phyloP scores from a whole-genome alignment of 164 flowering plant species.

The Tetracentron sinense region DNA sequence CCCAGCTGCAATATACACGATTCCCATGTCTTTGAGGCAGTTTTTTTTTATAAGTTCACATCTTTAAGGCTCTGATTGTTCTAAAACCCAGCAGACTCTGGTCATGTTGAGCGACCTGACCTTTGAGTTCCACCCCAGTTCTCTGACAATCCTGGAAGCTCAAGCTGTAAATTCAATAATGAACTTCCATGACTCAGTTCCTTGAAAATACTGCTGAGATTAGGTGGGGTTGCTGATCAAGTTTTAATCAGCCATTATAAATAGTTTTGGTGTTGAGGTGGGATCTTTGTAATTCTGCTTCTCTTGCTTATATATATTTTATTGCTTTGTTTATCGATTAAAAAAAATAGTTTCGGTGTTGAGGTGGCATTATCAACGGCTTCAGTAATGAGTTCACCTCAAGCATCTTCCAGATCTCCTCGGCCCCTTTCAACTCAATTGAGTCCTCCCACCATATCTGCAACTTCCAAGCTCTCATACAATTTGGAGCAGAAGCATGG shows the following conservation, averaged over 20 bases:
- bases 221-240: constrained; percentile 59
- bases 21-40: constrained; percentile 72
- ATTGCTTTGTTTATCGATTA: too few species aligned
- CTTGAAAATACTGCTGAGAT: constrained; percentile 82
- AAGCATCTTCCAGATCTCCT: constrained; percentile 88
- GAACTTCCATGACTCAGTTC: constrained; percentile 75
- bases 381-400: constrained; percentile 74
- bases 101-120: constrained; percentile 78
- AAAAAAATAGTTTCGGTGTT: too few species aligned
- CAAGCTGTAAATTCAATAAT: constrained; percentile 62
- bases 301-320: constrained; percentile 89
- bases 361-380: constrained; percentile 67
- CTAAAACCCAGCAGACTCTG: constrained; percentile 63
- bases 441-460: constrained; percentile 97
- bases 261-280: constrained; percentile 51
- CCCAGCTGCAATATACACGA: constrained; percentile 85
- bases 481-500: constrained; percentile 62
- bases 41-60: constrained; percentile 69
- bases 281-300: too few species aligned
- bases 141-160: constrained; percentile 56
- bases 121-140: constrained; percentile 73
- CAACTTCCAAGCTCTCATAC: constrained; percentile 69
- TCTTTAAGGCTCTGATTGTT: constrained; percentile 81
- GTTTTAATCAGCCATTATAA: constrained; percentile 70
- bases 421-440: constrained; percentile 81